A percentile compares a stretch with the other conserved stretches of the same genome.
Evolutionary conservation across 192 early-diverging fungal species (phyloP).

Genomic region (Coemansia pectinata): DNA sequence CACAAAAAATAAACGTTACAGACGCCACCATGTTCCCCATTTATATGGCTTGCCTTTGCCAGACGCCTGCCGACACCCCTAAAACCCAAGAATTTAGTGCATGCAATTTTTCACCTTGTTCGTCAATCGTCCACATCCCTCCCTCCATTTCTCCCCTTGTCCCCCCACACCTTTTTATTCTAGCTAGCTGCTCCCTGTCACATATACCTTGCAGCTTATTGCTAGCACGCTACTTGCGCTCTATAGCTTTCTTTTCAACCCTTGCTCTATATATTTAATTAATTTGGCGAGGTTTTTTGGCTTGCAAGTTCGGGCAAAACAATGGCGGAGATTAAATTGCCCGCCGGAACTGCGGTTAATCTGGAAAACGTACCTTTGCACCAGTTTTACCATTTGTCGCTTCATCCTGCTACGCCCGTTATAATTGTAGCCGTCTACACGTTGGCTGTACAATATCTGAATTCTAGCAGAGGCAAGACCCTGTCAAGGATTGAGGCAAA

Average conservation of each 20-base stretch:
- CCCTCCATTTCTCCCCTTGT: not conserved
- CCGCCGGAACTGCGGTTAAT: slow-evolving; percentile 49
- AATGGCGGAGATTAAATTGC: slow-evolving; percentile 48
- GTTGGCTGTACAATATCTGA: slow-evolving; percentile 40
- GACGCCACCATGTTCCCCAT: slow-evolving; percentile 1
- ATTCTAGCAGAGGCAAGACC: slow-evolving; percentile 27
- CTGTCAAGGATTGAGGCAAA: slow-evolving; percentile 45
- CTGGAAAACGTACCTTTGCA: slow-evolving; percentile 67
- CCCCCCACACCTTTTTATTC: not conserved
- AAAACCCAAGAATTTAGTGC: not conserved
- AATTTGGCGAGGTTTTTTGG: not conserved
- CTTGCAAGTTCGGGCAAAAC: not conserved
- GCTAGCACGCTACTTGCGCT: not conserved
- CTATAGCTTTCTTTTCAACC: not conserved
- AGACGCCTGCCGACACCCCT: not conserved
- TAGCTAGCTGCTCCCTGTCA: slow-evolving; percentile 1
- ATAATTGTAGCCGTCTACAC: slow-evolving; percentile 65
- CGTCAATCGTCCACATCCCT: not conserved
- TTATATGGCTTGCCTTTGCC: not conserved
- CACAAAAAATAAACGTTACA: not conserved
- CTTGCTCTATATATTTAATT: not conserved
- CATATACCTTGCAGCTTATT: not conserved
- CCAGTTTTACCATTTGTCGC: slow-evolving; percentile 69
- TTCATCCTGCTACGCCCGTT: slow-evolving; percentile 68
- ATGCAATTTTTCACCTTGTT: not conserved